Conservation (phyloP, 2,329 filamentous ascomycete genomes). For the Torrubiellomyces zombiae region DNA sequence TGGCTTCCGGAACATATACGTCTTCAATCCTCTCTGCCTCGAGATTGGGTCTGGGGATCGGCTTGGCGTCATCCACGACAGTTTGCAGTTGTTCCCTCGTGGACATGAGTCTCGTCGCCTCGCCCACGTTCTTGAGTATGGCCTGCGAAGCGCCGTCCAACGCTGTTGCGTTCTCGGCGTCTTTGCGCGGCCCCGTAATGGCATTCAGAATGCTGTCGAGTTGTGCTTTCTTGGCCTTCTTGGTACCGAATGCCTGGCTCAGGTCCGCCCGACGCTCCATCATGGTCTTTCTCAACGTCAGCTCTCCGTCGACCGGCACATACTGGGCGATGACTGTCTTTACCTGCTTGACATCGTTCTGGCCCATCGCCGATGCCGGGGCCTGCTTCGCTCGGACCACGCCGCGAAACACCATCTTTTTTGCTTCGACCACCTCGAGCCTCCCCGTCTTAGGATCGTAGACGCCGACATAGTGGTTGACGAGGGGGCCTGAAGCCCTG, state of each 20-base stretch:
- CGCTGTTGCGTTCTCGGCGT: slow-evolving; percentile 24
- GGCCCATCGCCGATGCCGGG: slow-evolving; percentile 26
- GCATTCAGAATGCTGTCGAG: slow-evolving; percentile 53
- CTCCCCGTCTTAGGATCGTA: slow-evolving; percentile 44
- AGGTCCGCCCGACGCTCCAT: slow-evolving; percentile 50
- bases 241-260: slow-evolving; percentile 67
- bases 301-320: slow-evolving; percentile 3
- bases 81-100: slow-evolving; percentile 49
- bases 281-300: slow-evolving; percentile 28
- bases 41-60: slow-evolving; percentile 54
- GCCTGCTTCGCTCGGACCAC: slow-evolving; percentile 38
- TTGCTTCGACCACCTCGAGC: slow-evolving; percentile 44
- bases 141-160: slow-evolving; percentile 38
- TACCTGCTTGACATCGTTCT: slow-evolving; percentile 14
- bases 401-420: slow-evolving; percentile 45
- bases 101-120: slow-evolving; percentile 47
- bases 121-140: slow-evolving; percentile 46
- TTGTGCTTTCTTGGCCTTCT: slow-evolving; percentile 70
- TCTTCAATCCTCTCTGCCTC: slow-evolving; percentile 51
- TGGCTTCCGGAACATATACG: slow-evolving; percentile 49
- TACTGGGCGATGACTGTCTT: background rate
- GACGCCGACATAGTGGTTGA: slow-evolving; percentile 49
- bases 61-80: slow-evolving; percentile 50
- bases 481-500: slow-evolving; percentile 15
- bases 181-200: slow-evolving; percentile 31